Base-by-base conservation (phyloP, 345 rosid genomes). In the Murraya paniculata region DNA sequence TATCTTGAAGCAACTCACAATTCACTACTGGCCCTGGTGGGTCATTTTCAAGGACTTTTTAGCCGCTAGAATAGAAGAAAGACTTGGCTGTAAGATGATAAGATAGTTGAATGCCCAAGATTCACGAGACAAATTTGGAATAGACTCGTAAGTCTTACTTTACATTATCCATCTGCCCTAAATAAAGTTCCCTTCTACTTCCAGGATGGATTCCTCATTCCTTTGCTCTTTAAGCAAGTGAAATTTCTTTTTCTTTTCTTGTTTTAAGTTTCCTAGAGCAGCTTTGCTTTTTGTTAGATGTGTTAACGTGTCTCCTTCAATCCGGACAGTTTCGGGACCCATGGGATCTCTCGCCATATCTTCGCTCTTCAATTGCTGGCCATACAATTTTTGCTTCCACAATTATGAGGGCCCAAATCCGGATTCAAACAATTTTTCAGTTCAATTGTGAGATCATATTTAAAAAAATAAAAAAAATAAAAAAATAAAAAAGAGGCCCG, bases 31-130 rank as follows among this genome's bases (percentile, higher is more conserved):
- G 77, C 50, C 3, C 50, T 3, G 50, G 50, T 3, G 50, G 50
- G 90, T 87, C 92, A 71, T 79, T 84, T 77, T 87, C 92, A 67
- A 65, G 69, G 87, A 83, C 86, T 74, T 88, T 88, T 39, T 25
- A 50, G 0, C n/a, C 8, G 78, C 78, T 9, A 39, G 45, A 39
- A 39, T 9, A 39, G 69, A 67, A 78, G 77, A 64, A 71, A 72
- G 72, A 79, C 74, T 74, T 55, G 75, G 61, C 18, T 74, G 79
- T 25, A 48, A 56, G 36, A 75, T 11, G 56, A 67, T 77, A 53
- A 45, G 5, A 14, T 9, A 50, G 66, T 77, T 55, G 16, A 35
- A 21, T 74, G 36, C 19, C 39, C 50, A 78, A 57, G 71, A 11
- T 72, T 66, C n/a, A 48, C 36, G 33, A 72, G 65, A 74, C 48